Evolutionary conservation across 192 early-diverging fungal genomes (phyloP).

Genomic region (Podila epicladia): DNA sequence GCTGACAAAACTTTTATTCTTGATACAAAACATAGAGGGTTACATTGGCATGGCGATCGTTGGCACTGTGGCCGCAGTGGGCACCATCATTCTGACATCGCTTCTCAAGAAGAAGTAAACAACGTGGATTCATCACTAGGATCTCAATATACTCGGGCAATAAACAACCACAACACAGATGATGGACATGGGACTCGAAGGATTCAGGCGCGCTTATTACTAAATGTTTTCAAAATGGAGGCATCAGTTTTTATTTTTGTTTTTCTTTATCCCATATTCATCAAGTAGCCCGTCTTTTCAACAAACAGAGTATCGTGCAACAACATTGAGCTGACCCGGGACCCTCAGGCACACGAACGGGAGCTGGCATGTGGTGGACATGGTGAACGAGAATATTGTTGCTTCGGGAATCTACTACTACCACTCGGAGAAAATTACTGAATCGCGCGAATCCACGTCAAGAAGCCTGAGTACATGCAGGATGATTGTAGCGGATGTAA

Average conservation of each 20-base stretch:
- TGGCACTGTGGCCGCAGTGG: conserved; percentile 77
- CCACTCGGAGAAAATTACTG: conserved; percentile 72
- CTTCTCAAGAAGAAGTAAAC: conserved; percentile 50
- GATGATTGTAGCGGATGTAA: conserved; percentile 21
- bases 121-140: no score
- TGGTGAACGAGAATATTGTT: conserved; percentile 74
- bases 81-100: conserved; percentile 66
- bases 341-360: conserved; percentile 62
- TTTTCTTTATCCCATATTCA: no score
- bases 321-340: conserved; percentile 71
- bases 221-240: no score
- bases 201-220: no score
- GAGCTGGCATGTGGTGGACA: conserved; percentile 78
- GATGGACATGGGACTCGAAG: no score
- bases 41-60: conserved; percentile 90
- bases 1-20: not conserved
- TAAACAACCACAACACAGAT: no score
- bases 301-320: no score
- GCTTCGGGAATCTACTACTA: conserved; percentile 83
- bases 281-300: no score
- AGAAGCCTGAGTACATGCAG: conserved; percentile 36
- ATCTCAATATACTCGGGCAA: no score
- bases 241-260: no score
- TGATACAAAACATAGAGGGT: conserved; percentile 68
- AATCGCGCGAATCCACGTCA: conserved; percentile 61